Evolutionary conservation across 2,329 filamentous ascomycete species (phyloP), one percentile per base, ranked within the genome.

Genomic region (Colletotrichum limetticola): DNA sequence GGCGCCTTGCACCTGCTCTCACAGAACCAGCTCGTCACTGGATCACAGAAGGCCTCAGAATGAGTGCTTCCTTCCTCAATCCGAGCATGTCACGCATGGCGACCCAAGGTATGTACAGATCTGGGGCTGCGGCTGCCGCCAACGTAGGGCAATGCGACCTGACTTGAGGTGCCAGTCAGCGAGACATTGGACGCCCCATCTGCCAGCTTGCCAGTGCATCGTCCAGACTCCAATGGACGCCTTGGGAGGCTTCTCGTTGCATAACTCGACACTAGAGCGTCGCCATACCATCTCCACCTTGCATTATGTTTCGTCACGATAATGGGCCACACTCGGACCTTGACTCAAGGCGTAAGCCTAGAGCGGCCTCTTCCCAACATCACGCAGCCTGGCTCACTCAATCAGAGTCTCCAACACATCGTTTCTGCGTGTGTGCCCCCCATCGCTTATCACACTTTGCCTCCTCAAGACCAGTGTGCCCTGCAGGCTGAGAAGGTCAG

Each of bases 11-110:
- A 68, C n/a, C 49, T 22, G 19, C 35, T 4, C 12, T 46, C 52
- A 37, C 65, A 68, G 28, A 7, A 37, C 22, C 8, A 30, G 26
- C 58, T 68, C 35, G 58, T 69, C 69, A 72, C 65, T 63, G 69
- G 69, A 46, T 63, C 30, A 19, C 42, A 30, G 14, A 53, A 30
- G 37, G 52, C 65, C 46, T 56, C 56, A 56, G 11, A 61, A 55
- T 26, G n/a, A 42, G 19, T 26, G n/a, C 19, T 16, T 22, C 28
- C 35, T 24, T 7, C 26, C 46, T 49, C 28, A 22, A 49, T 9
- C 42, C 42, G 8, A 19, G 56, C n/a, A 49, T 56, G 62, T 14
- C 30, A 37, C 49, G 62, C 49, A 55, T 56, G 49, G 59, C 59
- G 59, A 62, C 59, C 35, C 37, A 49, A 61, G 16, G 24, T 30